Evolutionary conservation across 1,284 basidiomycete species (phyloP), one percentile per base, ranked within the genome.

Genomic region (Coniferiporia sulphurascens): DNA sequence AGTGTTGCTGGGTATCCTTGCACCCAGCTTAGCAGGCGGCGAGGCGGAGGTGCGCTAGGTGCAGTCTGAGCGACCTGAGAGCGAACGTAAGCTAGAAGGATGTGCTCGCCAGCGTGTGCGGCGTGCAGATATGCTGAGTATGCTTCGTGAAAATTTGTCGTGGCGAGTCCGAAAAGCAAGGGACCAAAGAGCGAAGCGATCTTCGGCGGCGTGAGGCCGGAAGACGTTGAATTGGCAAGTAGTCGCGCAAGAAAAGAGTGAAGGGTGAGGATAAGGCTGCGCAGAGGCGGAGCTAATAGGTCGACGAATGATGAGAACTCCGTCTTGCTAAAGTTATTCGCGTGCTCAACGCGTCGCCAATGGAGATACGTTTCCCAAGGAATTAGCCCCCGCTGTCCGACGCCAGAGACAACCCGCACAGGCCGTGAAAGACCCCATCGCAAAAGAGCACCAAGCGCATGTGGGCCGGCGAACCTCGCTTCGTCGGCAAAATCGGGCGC

Each of bases 141-240:
- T 1, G 89, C 84, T 66, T 84, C 81, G 59, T 89, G 86, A 72
- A 93, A 93, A 1, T 87, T 78, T 56, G 81, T 80, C 51, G 71
- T 69, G 60, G 21, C 72, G 58, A 93, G 79, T 44, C 91, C 91
- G 65, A 96, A 95, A 45, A 97, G 73, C 22, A 91, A 78, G 4
- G 89, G 91, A 0, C 89, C 90, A 71, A 95, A 95, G n/a, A 93
- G 80, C n/a, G 91, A 85, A 0, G 91, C 89, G 38, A 95, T 78
- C 1, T 89, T 85, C 32, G 89, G 87, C 1, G 91, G 91, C 0
- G 91, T 93, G 63, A 93, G 87, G 6, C 91, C 91, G 9, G 91
- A 93, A 12, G 76, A 82, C 15, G 83, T 81, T 63, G 88, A 89
- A 69, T 95, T 85, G 0, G 93, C 89, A 0, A 89, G 84, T 59